phyloP scores from a whole-genome alignment of 805 yeast genomes.

The Ogataea wickerhamii region DNA sequence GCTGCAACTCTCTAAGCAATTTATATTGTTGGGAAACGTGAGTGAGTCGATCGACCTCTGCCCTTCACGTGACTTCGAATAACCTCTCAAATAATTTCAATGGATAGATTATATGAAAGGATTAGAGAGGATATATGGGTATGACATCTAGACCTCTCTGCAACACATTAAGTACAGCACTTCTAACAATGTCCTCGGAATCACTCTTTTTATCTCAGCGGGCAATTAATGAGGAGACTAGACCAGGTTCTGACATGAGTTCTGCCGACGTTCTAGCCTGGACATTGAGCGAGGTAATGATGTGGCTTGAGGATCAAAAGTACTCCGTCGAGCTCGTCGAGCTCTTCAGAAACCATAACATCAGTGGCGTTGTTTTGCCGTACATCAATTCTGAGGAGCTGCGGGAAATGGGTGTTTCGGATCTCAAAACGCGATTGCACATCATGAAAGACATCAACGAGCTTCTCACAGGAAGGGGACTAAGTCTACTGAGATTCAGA shows the following conservation, averaged over 20 bases:
- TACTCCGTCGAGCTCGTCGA: conserved; percentile 25
- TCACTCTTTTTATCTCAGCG: no score
- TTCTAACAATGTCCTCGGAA: no score
- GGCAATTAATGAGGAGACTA: neutral
- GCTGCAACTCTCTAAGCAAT: no score
- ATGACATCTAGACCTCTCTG: no score
- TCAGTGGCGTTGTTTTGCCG: conserved; percentile 70
- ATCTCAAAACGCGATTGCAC: conserved; percentile 52
- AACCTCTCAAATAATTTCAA: no score
- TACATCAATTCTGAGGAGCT: conserved; percentile 68
- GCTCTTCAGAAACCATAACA: conserved; percentile 51
- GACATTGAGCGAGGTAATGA: conserved; percentile 30
- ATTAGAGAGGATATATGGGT: no score
- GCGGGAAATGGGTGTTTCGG: conserved; percentile 61
- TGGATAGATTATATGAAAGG: no score
- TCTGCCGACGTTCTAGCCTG: conserved; percentile 25
- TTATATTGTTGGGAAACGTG: no score
- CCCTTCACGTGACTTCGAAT: no score
- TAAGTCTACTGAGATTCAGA: conserved; percentile 14
- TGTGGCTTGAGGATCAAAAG: conserved; percentile 28
- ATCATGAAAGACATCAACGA: conserved; percentile 59
- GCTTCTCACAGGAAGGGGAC: conserved; percentile 38
- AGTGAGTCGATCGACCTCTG: no score
- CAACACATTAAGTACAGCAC: no score
- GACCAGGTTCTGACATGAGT: conserved; percentile 6